These are phyloP conservation scores for Fusarium sp. DNA, from an alignment of 2,329 filamentous ascomycete genomes.

Conservation along the genomic window DNA sequence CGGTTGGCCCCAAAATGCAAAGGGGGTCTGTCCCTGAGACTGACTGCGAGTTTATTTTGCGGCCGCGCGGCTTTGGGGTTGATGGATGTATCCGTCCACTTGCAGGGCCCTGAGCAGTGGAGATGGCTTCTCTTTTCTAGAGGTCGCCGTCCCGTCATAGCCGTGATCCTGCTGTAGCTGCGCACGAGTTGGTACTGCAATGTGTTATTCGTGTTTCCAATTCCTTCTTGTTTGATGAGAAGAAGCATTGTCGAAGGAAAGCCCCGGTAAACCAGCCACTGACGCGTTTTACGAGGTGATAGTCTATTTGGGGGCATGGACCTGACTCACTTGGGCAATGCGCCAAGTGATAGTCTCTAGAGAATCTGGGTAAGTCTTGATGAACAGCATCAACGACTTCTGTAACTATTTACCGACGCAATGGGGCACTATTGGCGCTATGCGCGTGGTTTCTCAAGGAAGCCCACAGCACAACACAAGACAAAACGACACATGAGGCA, in stretches of 20 bases:
- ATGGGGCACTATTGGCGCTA: neutral
- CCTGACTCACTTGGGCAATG: slow-evolving; percentile 4
- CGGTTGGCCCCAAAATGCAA: neutral
- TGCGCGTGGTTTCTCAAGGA: neutral
- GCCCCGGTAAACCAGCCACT: slow-evolving; percentile 19
- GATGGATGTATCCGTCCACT: slow-evolving; percentile 29
- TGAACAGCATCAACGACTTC: neutral
- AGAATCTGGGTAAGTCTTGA: neutral
- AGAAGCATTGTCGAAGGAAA: slow-evolving; percentile 7
- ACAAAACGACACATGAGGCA: neutral
- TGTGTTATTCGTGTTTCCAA: slow-evolving; percentile 16
- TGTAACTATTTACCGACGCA: neutral
- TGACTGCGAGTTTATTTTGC: slow-evolving; percentile 35
- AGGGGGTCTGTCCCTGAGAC: slow-evolving; percentile 27
- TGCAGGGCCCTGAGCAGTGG: slow-evolving; percentile 26
- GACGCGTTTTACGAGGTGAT: slow-evolving; percentile 17
- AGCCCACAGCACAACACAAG: neutral
- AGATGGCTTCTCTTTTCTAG: slow-evolving; percentile 30
- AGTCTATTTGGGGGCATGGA: neutral
- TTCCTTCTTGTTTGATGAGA: neutral
- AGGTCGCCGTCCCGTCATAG: slow-evolving; percentile 32
- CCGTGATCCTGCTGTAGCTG: slow-evolving; percentile 19
- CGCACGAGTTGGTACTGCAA: slow-evolving; percentile 23
- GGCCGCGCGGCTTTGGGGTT: slow-evolving; percentile 33
- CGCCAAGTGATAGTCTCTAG: neutral